Percentiles rank a stretch among this genome's conserved stretches.
phyloP scores from a whole-genome alignment of 257 asterid genomes.

The Primulina huaijiensis region DNA sequence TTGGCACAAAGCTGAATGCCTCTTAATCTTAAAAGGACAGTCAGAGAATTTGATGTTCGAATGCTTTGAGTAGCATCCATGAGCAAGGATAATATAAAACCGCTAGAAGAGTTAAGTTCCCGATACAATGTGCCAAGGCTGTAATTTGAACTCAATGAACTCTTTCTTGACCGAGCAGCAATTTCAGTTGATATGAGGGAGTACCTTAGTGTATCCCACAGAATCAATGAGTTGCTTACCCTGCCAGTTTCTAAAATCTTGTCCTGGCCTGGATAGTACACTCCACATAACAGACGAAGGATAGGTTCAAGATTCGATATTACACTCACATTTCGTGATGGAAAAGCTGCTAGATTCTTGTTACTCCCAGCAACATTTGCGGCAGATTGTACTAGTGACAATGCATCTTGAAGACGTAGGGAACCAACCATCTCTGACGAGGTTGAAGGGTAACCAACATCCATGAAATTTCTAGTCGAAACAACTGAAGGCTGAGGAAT shows the following conservation, averaged over 20 bases:
- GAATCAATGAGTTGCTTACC: slow-evolving; percentile 57
- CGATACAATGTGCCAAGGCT: slow-evolving; percentile 56
- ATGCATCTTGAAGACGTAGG: slow-evolving; percentile 53
- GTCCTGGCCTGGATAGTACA: slow-evolving; percentile 69
- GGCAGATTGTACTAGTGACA: slow-evolving; percentile 56
- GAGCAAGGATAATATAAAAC: slow-evolving; percentile 76
- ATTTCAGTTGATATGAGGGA: slow-evolving; percentile 77
- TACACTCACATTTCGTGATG: slow-evolving; percentile 42
- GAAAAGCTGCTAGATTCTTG: slow-evolving; percentile 50
- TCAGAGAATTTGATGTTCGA: slow-evolving; percentile 45
- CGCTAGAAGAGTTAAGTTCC: slow-evolving; percentile 77
- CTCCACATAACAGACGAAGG: slow-evolving; percentile 50
- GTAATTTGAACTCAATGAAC: slow-evolving; percentile 62
- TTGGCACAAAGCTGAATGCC: slow-evolving; percentile 70
- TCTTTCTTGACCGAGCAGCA: slow-evolving; percentile 75
- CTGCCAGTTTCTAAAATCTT: slow-evolving; percentile 69
- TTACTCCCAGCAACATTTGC: slow-evolving; percentile 52
- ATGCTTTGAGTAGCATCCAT: slow-evolving; percentile 62
- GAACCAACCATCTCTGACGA: slow-evolving; percentile 33
- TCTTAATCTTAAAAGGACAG: slow-evolving; percentile 56
- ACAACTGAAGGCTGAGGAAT: slow-evolving; percentile 30
- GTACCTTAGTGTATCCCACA: slow-evolving; percentile 89
- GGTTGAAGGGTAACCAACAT: slow-evolving; percentile 32
- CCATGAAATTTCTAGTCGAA: slow-evolving; percentile 28
- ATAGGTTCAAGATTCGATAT: slow-evolving; percentile 61